These are phyloP conservation scores for Tolypocladium pustulatum DNA, from an alignment of 2,329 filamentous ascomycete species.

Conservation along the genomic window DNA sequence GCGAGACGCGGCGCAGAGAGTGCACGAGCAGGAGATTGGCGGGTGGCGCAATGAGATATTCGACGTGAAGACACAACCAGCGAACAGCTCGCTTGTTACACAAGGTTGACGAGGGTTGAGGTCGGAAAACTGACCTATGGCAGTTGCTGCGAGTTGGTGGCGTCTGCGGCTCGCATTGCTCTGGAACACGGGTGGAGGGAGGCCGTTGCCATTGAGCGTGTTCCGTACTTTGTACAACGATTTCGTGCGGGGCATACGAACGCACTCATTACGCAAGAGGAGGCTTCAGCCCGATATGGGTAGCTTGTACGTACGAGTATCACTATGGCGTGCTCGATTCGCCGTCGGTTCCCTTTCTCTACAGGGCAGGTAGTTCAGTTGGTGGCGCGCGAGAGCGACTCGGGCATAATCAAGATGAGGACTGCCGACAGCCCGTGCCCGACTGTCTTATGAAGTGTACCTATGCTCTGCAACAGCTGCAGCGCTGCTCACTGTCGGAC, in stretches of 20 bases:
- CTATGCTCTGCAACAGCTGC: not conserved
- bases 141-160: not conserved
- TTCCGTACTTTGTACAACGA: not conserved
- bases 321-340: not conserved
- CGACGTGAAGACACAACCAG: constrained; percentile 31
- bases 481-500: not conserved
- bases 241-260: not conserved
- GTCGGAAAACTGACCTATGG: not conserved
- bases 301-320: not conserved
- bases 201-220: not conserved
- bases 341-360: not conserved
- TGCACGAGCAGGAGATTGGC: constrained; percentile 60
- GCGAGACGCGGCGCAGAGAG: constrained; percentile 54
- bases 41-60: constrained; percentile 88
- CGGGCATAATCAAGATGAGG: not conserved
- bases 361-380: not conserved
- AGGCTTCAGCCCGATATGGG: not conserved
- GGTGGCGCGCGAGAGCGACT: not conserved
- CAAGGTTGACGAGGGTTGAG: not conserved
- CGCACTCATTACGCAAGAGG: not conserved
- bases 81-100: not conserved
- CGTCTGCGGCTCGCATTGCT: not conserved
- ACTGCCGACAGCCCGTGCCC: not conserved
- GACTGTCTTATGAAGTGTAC: not conserved
- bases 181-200: not conserved